Evolutionary conservation across 2,329 filamentous ascomycete genomes (phyloP).

Genomic region (Aspergillus brunneoviolaceus): DNA sequence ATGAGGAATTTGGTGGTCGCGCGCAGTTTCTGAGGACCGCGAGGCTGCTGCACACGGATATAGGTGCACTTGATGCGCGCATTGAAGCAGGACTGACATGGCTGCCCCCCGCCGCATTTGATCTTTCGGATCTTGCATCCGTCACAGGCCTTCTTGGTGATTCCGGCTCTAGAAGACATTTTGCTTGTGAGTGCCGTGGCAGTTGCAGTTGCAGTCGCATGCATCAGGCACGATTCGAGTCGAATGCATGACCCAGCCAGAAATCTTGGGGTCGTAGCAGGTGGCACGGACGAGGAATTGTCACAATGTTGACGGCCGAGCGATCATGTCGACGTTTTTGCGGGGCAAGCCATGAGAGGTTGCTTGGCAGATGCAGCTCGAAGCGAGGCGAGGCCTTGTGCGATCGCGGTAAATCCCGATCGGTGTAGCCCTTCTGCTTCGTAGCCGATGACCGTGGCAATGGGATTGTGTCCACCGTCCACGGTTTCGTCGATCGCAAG

Average conservation of each 20-base stretch:
- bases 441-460: not conserved
- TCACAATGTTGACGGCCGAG: not conserved
- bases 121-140: slow-evolving; percentile 56
- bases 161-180: slow-evolving; percentile 15
- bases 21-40: slow-evolving; percentile 48
- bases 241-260: not conserved
- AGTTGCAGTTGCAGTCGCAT: not conserved
- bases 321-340: slow-evolving; percentile 1
- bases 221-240: not conserved
- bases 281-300: not conserved
- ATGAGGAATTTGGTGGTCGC: slow-evolving; percentile 23
- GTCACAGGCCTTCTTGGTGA: slow-evolving; percentile 49
- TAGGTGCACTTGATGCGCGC: slow-evolving; percentile 54
- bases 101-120: slow-evolving; percentile 50
- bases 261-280: not conserved
- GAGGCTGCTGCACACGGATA: slow-evolving; percentile 44
- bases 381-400: not conserved
- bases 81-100: slow-evolving; percentile 48
- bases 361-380: not conserved
- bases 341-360: slow-evolving; percentile 2
- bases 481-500: not conserved
- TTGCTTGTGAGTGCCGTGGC: not conserved
- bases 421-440: not conserved
- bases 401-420: not conserved
- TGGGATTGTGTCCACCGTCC: not conserved